phyloP scores from a whole-genome alignment of 163 green algal species.

The Scenedesmus sp. region DNA sequence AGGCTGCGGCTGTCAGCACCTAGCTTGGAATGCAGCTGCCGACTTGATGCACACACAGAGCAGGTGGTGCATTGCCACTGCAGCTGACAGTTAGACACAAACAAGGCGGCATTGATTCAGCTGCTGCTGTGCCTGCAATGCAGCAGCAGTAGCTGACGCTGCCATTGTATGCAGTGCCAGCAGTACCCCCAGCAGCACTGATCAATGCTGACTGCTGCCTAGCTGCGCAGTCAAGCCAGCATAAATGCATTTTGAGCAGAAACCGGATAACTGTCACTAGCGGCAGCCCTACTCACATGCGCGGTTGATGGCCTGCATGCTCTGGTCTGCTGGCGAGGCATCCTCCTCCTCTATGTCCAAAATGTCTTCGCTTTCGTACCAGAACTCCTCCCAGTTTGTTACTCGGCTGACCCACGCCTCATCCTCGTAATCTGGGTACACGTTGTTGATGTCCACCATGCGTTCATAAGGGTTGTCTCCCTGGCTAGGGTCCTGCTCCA shows the following conservation, averaged over 20 bases:
- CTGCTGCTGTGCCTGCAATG: neutral
- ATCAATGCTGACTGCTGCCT: neutral
- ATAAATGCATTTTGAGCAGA: neutral
- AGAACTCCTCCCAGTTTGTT: constrained; percentile 48
- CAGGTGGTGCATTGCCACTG: neutral
- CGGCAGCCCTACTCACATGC: neutral
- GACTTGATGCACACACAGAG: neutral
- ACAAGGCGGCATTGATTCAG: neutral
- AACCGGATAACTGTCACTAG: neutral
- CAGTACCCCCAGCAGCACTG: neutral
- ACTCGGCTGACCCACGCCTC: constrained; percentile 27
- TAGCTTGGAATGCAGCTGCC: neutral
- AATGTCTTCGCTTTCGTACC: constrained; percentile 21
- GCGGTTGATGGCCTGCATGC: constrained; percentile 5
- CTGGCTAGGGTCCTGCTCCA: constrained; percentile 12
- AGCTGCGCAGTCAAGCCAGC: neutral
- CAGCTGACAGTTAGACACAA: neutral
- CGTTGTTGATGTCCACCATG: constrained; percentile 17
- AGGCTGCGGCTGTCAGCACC: neutral
- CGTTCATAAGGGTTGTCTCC: constrained; percentile 8
- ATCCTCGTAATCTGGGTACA: constrained; percentile 34
- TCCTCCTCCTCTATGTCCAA: constrained; percentile 37
- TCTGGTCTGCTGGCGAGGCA: neutral
- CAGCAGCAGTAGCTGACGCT: neutral
- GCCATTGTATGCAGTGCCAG: neutral